phyloP scores from a whole-genome alignment of 148 eudicot genomes.

The Rhododendron molle region DNA sequence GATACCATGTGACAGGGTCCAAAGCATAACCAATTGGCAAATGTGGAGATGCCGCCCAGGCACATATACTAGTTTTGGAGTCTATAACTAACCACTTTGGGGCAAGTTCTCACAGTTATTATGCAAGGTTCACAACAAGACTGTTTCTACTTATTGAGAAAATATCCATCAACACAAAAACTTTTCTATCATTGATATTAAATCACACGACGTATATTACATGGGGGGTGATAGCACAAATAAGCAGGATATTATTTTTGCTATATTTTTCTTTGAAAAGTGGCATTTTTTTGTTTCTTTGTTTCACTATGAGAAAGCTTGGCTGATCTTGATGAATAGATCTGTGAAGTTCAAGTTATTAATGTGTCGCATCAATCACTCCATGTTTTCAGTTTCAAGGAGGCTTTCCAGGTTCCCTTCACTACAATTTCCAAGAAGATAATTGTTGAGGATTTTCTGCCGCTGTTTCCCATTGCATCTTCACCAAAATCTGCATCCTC shows the following conservation, averaged over 20 bases:
- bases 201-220: not conserved
- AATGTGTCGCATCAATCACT: conserved; percentile 8
- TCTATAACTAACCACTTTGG: not conserved
- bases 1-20: not conserved
- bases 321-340: not conserved
- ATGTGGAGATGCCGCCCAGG: not conserved
- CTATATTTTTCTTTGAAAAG: not conserved
- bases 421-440: conserved; percentile 66
- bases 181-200: not conserved
- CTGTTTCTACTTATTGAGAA: not conserved
- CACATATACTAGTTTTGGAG: not conserved
- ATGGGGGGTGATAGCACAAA: not conserved
- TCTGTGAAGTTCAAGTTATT: not conserved
- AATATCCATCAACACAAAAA: not conserved
- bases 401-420: conserved; percentile 81
- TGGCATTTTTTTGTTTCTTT: not conserved
- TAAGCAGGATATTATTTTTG: not conserved
- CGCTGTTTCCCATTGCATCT: conserved; percentile 67
- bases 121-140: not conserved
- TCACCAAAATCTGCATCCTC: conserved; percentile 26
- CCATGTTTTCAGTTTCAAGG: conserved; percentile 62
- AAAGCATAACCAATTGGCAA: not conserved
- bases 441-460: conserved; percentile 58
- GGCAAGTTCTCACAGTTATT: not conserved
- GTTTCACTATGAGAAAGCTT: not conserved